Percentiles rank a stretch among this genome's conserved stretches.
Evolutionary conservation across 768 basidiomycete genomes (phyloP).

Genomic region (Tubosaeta sp.): DNA sequence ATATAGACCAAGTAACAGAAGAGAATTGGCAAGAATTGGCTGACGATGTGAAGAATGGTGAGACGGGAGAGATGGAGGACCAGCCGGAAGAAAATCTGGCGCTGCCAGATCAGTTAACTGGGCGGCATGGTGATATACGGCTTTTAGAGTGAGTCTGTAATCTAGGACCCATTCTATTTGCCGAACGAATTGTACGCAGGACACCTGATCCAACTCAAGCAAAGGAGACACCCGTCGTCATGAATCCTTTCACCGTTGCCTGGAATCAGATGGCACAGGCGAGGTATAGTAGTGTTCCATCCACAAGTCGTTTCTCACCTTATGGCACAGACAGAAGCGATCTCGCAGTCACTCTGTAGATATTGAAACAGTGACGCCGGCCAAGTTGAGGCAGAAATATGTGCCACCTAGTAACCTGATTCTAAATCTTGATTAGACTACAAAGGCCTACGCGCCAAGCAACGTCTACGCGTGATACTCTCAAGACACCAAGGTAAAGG

Average conservation of each 20-base stretch:
- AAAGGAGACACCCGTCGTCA: background rate
- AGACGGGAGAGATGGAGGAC: conserved; percentile 13
- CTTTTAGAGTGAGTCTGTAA: conserved; percentile 3
- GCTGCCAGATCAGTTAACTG: background rate
- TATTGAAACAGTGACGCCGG: conserved; percentile 6
- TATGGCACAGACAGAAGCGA: conserved; percentile 20
- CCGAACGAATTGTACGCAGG: background rate
- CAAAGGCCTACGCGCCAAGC: conserved; percentile 3
- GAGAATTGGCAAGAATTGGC: conserved; percentile 16
- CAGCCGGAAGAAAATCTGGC: background rate
- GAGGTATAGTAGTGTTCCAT: conserved; percentile 5
- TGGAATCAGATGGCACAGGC: conserved; percentile 19
- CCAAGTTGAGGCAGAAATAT: conserved; percentile 18
- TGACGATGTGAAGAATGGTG: conserved; percentile 8
- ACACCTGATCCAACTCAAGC: background rate
- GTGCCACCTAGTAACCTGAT: background rate
- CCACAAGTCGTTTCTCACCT: background rate
- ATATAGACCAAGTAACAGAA: conserved; percentile 29
- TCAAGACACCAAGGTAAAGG: conserved; percentile 7
- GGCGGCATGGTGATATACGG: background rate
- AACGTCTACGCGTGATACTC: conserved; percentile 1
- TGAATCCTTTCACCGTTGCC: conserved; percentile 18
- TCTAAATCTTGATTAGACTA: conserved; percentile 1
- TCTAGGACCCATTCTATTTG: background rate
- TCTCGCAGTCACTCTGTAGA: conserved; percentile 18